Evolutionary conservation across 2,329 filamentous ascomycete genomes (phyloP).

Genomic region (Exserohilum rostratum): DNA sequence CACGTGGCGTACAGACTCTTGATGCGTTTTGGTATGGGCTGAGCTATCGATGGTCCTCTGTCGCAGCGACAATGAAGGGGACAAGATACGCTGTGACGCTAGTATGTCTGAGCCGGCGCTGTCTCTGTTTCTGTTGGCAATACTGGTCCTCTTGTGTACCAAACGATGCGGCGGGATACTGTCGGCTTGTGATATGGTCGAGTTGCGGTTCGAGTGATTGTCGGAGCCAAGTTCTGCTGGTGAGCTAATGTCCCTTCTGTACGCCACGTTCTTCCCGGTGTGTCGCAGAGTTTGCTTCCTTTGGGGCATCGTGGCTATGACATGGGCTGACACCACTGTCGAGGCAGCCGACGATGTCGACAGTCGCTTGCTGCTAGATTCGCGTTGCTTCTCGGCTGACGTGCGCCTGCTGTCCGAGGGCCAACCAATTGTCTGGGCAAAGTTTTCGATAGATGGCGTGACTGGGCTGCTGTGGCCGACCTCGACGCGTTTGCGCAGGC

Average conservation of each 20-base stretch:
- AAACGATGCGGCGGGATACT: constrained; percentile 55
- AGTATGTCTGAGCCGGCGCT: constrained; percentile 39
- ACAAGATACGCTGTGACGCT: constrained; percentile 27
- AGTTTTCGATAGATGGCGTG: constrained; percentile 54
- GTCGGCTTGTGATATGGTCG: constrained; percentile 47
- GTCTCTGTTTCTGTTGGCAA: constrained; percentile 52
- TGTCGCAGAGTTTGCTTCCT: constrained; percentile 57
- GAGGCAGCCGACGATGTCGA: constrained; percentile 61
- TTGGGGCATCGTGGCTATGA: constrained; percentile 58
- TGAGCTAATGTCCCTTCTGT: constrained; percentile 51
- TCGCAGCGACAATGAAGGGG: constrained; percentile 39
- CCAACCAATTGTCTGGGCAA: constrained; percentile 59
- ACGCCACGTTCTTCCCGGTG: constrained; percentile 59
- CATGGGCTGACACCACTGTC: constrained; percentile 61
- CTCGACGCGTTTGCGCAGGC: constrained; percentile 43
- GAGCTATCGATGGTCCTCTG: constrained; percentile 38
- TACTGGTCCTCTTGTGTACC: constrained; percentile 57
- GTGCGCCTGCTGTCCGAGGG: constrained; percentile 45
- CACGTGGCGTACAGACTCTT: constrained; percentile 39
- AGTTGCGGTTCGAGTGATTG: constrained; percentile 53
- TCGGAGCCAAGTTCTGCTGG: constrained; percentile 50
- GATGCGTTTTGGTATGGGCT: constrained; percentile 38
- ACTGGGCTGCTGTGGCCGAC: constrained; percentile 41
- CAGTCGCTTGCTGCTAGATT: constrained; percentile 50
- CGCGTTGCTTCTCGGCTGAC: constrained; percentile 29